Base-by-base conservation (phyloP, 257 asterid genomes). In the Perilla frutescens region DNA sequence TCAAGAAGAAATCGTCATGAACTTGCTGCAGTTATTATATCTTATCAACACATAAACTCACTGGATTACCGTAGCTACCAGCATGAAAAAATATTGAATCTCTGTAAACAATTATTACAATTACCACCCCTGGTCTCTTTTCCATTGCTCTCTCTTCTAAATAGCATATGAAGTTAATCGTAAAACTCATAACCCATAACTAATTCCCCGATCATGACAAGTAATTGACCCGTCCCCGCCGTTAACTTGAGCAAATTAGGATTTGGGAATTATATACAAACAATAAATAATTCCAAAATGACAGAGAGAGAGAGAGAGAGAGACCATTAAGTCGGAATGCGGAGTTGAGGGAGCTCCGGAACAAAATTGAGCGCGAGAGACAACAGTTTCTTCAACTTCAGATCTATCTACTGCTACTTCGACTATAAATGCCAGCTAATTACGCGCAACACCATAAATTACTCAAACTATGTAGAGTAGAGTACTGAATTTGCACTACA, bases 331-430 rank as follows among this genome's bases (percentile, higher is more conserved):
- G 61, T 53, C 47, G 76, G 77, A 77, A 77, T 68, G 78, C 75
- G 65, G 62, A 54, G 72, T 32, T 15, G 69, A 61, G 39, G 68
- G 66, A 77, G 79, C 68, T 72, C 47, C 8, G 48, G 50, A 80
- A 70, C 60, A 60, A 66, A 72, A 75, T 67, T 77, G 66, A 31
- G 71, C 71, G 76, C 76, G 48, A 40, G 55, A 0, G 1, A 6
- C 65, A 13, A 34, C 63, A 80, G 78, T 72, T 61, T 29, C 76
- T 73, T 60, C 74, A 62, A 63, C 66, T 79, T 76, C 86, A 84
- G 85, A 84, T 84, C 88, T 79, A 73, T 77, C 71, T 47, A 62
- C 69, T 63, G 63, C 49, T 11, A 48, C 81, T 62, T 71, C 74
- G 75, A 62, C 75, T 67, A 36, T 7, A 31, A 76, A 69, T 72